Evolutionary conservation across 2,329 filamentous ascomycete genomes (phyloP).

Genomic region (Ophiostoma himal-ulmi): DNA sequence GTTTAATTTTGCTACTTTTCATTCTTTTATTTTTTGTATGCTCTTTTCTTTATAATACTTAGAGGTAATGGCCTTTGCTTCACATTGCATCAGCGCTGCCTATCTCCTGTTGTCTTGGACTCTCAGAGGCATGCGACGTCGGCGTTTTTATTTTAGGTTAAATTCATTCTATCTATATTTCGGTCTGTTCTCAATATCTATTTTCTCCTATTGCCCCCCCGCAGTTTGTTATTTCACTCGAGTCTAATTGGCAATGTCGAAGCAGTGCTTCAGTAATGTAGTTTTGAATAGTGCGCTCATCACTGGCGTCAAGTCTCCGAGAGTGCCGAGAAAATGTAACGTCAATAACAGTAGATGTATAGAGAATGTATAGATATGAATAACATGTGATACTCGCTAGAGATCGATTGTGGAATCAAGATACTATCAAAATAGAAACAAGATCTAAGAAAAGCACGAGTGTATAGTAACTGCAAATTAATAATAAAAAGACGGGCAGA

Average conservation of each 20-base stretch:
- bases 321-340: background rate
- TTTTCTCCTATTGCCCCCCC: background rate
- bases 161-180: background rate
- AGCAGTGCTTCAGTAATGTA: no score
- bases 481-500: background rate
- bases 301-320: background rate
- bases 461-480: background rate
- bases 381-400: background rate
- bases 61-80: background rate
- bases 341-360: background rate
- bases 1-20: background rate
- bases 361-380: background rate
- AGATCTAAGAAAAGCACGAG: background rate
- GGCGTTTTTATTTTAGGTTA: conserved; percentile 5
- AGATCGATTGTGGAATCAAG: background rate
- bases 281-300: no score
- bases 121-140: conserved; percentile 1
- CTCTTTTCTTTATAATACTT: background rate
- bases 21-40: background rate
- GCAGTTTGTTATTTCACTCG: background rate
- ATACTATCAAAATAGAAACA: background rate
- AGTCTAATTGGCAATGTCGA: no score
- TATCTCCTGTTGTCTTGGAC: background rate
- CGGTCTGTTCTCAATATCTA: background rate
- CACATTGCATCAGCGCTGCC: background rate